Base-by-base conservation (phyloP, 2,329 filamentous ascomycete species). In the Pseudogymnoascus sp. region DNA sequence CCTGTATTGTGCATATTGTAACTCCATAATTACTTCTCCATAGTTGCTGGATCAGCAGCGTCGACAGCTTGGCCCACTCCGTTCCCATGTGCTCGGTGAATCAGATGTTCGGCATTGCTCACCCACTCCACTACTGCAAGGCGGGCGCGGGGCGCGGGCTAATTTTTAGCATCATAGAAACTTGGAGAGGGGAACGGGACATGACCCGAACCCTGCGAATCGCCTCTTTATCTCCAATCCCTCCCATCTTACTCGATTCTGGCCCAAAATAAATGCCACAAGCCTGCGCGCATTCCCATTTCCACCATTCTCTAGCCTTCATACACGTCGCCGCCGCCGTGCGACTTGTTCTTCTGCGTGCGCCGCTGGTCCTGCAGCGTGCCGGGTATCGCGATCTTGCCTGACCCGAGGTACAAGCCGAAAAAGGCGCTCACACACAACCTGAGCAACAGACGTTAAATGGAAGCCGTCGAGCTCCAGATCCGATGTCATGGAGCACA, bases 401-500 rank as follows among this genome's bases (percentile, higher is more conserved):
- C 59, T 42, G 59, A 60, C 59, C 60, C 60, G 37, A 62, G 60
- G 37, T 53, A 62, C 60, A 28, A 60, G 36, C 59, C 34, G 59
- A 38, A 42, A 38, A 60, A 40, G 21, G 25, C 59, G 34, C 28
- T 56, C 50, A 62, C 40, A 62, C 37, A 62, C 38, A 46, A 7
- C 60, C 40, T 62, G 36, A 53, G 37, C 18, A 37, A 38, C 46
- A 40, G 37, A 42, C 50, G 50, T 66, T 46, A 44, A 67, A 74
- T 74, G 71, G 73, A 71, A 70, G 59, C 68, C 69, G 67, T 70
- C 65, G 66, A 69, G 68, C 67, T 66, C 64, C 70, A 73, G 68
- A 66, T 70, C 69, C 68, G 68, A 73, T 73, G 73, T 67, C 66
- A 75, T 74, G 73, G 73, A 74, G 67, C 67, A 72, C 67, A 73